Percentiles rank a stretch among this genome's conserved stretches.
Evolutionary conservation across 1,284 basidiomycete genomes (phyloP).

Genomic region (Amylostereum areolatum): DNA sequence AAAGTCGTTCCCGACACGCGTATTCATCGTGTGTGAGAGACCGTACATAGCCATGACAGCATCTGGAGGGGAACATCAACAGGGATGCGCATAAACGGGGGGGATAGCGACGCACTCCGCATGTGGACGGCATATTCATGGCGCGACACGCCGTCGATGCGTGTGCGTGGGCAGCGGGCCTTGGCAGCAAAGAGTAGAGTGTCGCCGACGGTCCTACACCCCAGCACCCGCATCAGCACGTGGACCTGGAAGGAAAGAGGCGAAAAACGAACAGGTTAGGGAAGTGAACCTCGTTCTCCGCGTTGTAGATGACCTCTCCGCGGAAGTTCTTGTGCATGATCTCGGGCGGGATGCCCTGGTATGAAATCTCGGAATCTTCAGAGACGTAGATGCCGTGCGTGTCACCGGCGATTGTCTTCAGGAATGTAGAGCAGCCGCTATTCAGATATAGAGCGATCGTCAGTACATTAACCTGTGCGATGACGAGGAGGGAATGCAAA

Average conservation of each 20-base stretch:
- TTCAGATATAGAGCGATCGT: too few relatives aligned
- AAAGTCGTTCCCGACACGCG: constrained; percentile 41
- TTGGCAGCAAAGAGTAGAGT: neutral
- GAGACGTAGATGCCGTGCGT: constrained; percentile 38
- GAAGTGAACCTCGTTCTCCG: constrained; percentile 46
- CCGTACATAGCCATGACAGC: constrained; percentile 51
- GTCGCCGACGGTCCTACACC: constrained; percentile 23
- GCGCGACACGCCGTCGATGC: neutral
- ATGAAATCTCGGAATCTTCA: constrained; percentile 42
- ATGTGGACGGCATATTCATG: neutral
- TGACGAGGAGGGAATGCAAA: too few relatives aligned
- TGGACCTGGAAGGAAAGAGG: neutral
- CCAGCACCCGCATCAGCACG: neutral
- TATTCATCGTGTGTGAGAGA: constrained; percentile 43
- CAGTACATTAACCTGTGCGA: too few relatives aligned
- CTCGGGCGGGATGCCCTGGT: constrained; percentile 42
- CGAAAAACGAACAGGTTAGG: constrained; percentile 40
- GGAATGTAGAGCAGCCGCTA: constrained; percentile 47
- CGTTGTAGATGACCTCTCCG: constrained; percentile 17
- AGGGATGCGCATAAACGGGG: too few relatives aligned
- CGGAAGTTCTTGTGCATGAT: constrained; percentile 35
- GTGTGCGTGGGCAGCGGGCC: neutral
- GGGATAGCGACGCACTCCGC: too few relatives aligned
- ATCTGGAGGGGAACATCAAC: too few relatives aligned
- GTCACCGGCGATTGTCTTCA: constrained; percentile 50